Evolutionary conservation across 768 basidiomycete genomes (phyloP).

Genomic region (Tricholoma furcatifolium): DNA sequence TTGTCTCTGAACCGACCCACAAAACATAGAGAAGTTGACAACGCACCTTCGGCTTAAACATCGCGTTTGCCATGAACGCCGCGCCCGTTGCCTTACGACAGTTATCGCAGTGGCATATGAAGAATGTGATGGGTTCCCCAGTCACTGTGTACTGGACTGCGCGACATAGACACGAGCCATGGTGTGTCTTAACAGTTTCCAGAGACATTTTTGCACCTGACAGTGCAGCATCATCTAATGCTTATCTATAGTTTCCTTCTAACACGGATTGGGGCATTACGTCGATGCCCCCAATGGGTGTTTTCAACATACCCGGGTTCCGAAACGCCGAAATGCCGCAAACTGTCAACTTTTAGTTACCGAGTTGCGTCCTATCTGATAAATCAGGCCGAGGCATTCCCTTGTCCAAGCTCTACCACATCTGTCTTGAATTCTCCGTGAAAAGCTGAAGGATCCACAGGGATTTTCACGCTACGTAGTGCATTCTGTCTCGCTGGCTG

Average conservation of each 20-base stretch:
- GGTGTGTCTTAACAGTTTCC: slow-evolving; percentile 5
- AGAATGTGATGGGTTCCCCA: slow-evolving; percentile 35
- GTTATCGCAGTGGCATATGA: slow-evolving; percentile 43
- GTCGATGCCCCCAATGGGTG: too few species aligned
- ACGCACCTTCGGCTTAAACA: slow-evolving; percentile 34
- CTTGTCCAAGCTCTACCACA: too few species aligned
- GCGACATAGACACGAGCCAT: slow-evolving; percentile 39
- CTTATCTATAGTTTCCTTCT: not conserved
- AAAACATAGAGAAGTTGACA: not conserved
- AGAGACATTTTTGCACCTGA: not conserved
- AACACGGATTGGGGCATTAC: too few species aligned
- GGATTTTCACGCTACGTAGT: too few species aligned
- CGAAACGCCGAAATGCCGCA: too few species aligned
- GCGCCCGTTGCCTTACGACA: slow-evolving; percentile 41
- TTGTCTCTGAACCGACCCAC: not conserved
- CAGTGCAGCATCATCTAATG: not conserved
- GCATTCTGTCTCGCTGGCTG: too few species aligned
- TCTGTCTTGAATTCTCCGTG: too few species aligned
- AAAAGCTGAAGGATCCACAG: too few species aligned
- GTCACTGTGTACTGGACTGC: slow-evolving; percentile 32
- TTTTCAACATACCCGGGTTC: too few species aligned
- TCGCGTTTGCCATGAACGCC: slow-evolving; percentile 39
- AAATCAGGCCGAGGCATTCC: too few species aligned
- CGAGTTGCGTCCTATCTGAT: too few species aligned
- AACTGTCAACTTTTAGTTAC: too few species aligned